phyloP scores from a whole-genome alignment of 2,329 filamentous ascomycete species.

The Ophiostoma ulmi region DNA sequence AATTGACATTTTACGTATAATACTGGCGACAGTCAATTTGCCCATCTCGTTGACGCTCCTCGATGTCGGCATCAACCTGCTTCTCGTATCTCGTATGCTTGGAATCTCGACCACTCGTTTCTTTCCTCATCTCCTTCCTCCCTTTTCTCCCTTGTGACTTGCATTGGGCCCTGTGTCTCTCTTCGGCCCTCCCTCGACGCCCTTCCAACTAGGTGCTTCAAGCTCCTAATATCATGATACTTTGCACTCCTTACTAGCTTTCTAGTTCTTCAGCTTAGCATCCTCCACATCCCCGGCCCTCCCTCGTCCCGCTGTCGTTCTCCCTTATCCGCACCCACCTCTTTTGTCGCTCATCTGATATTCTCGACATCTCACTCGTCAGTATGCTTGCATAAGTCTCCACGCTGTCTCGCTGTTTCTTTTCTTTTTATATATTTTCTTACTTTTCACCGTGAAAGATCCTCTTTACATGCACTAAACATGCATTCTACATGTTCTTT shows the following conservation, averaged over 20 bases:
- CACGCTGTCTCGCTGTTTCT: not conserved
- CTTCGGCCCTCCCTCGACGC: not conserved
- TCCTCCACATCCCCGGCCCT: not conserved
- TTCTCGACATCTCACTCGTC: conserved; percentile 9
- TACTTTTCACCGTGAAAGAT: not conserved
- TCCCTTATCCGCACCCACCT: conserved; percentile 1
- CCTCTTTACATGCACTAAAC: not conserved
- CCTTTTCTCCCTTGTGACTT: conserved; percentile 7
- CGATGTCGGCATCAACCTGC: not conserved
- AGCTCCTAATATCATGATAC: not conserved
- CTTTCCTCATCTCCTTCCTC: not conserved
- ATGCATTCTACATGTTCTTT: not conserved
- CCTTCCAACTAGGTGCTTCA: not conserved
- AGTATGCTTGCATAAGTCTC: not conserved
- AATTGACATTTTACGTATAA: not conserved
- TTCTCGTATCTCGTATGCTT: not conserved
- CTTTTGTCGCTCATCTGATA: conserved; percentile 11
- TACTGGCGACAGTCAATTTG: not conserved
- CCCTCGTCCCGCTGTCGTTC: conserved; percentile 5
- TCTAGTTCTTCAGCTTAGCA: conserved; percentile 3
- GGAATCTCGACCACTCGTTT: not conserved
- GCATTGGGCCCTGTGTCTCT: not conserved
- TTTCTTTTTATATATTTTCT: not conserved
- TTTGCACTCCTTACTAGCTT: not conserved
- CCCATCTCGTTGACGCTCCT: not conserved